Percentiles rank a stretch among this genome's conserved stretches.
phyloP scores from a whole-genome alignment of 2,329 filamentous ascomycete genomes.

The Ophiognomonia clavigignenti-juglandacearum region DNA sequence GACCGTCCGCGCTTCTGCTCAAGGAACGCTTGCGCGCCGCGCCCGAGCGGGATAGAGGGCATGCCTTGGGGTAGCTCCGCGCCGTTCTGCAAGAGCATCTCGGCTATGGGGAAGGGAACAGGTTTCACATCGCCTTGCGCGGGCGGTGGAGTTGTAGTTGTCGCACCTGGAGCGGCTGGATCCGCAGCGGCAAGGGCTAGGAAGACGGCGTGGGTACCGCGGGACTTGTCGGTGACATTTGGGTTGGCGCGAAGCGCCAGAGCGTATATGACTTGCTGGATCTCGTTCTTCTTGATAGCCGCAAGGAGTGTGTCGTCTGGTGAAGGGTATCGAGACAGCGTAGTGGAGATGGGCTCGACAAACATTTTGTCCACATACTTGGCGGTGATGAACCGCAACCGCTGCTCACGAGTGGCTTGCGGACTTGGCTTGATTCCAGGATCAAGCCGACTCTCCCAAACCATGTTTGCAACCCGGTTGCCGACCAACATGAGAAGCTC shows the following conservation, averaged over 20 bases:
- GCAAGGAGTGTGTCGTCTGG: conserved; percentile 86
- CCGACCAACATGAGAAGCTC: conserved; percentile 88
- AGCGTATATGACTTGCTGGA: conserved; percentile 87
- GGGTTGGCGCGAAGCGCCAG: conserved; percentile 82
- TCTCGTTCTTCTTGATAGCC: conserved; percentile 93
- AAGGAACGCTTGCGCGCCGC: conserved; percentile 75
- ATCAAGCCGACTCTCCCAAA: conserved; percentile 89
- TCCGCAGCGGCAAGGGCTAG: conserved; percentile 89
- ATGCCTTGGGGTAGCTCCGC: conserved; percentile 74
- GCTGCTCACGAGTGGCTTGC: conserved; percentile 79
- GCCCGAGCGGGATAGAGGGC: conserved; percentile 79
- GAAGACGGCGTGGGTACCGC: conserved; percentile 84
- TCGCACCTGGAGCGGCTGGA: conserved; percentile 67
- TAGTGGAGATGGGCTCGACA: conserved; percentile 72
- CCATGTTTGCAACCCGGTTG: conserved; percentile 91
- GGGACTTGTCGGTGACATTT: conserved; percentile 78
- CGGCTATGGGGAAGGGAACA: conserved; percentile 80
- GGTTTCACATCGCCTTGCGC: conserved; percentile 41
- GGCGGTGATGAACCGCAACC: conserved; percentile 88
- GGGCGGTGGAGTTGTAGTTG: conserved; percentile 34
- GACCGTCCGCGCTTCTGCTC: conserved; percentile 64
- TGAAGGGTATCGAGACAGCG: conserved; percentile 69
- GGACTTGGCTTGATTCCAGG: conserved; percentile 66
- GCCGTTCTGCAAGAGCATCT: conserved; percentile 89
- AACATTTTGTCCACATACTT: conserved; percentile 87